A percentile compares a stretch with the other conserved stretches of the same genome.
These are phyloP conservation scores for Alternaria sp. DNA, from an alignment of 2,329 filamentous ascomycete genomes.

Conservation along the genomic window DNA sequence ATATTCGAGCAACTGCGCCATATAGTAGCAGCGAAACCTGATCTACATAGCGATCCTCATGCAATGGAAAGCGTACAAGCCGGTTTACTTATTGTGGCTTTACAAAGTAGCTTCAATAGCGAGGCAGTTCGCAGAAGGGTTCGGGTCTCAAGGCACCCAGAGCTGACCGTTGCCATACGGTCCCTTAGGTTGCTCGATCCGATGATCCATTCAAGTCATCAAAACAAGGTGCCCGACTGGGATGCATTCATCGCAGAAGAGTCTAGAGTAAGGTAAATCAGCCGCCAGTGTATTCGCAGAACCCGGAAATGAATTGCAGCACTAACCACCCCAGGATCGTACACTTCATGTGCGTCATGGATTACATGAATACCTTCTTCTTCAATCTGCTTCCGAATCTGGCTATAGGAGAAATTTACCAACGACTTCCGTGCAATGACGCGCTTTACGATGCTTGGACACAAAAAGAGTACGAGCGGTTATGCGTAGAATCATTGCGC, in stretches of 20 bases:
- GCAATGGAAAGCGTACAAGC: constrained; percentile 19
- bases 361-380: constrained; percentile 17
- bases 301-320: constrained; percentile 3
- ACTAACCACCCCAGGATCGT: background rate
- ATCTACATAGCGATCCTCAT: background rate
- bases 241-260: constrained; percentile 19
- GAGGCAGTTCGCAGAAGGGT: constrained; percentile 11
- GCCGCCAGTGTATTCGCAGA: background rate
- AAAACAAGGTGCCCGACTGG: constrained; percentile 6
- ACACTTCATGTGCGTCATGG: background rate
- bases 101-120: constrained; percentile 20
- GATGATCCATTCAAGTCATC: background rate
- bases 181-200: constrained; percentile 2
- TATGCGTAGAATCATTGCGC: background rate
- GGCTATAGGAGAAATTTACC: constrained; percentile 13
- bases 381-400: constrained; percentile 22
- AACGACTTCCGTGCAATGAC: constrained; percentile 17
- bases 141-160: constrained; percentile 11
- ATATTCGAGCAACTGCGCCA: constrained; percentile 16
- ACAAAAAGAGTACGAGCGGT: background rate
- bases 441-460: constrained; percentile 22
- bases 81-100: constrained; percentile 12
- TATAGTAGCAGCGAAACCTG: background rate
- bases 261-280: constrained; percentile 10
- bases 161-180: constrained; percentile 17